phyloP scores from a whole-genome alignment of 371 early-diverging fungal species.

The Dichotomocladium elegans region DNA sequence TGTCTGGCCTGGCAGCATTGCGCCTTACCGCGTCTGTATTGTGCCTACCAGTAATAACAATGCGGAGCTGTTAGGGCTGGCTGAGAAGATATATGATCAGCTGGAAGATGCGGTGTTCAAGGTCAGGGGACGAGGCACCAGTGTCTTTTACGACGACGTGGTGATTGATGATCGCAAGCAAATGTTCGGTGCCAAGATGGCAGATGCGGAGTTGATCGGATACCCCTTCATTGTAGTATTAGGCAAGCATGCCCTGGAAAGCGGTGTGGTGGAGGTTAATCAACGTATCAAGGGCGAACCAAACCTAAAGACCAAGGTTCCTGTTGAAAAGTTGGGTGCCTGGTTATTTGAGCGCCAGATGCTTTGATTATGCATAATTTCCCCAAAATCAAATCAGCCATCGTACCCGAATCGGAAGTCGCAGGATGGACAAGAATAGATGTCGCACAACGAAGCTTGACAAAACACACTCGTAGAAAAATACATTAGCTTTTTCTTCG shows the following conservation, averaged over 20 bases:
- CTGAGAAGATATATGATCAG: conserved; percentile 47
- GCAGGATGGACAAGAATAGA: too few relatives aligned
- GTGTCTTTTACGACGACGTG: conserved; percentile 9
- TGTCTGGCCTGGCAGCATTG: conserved; percentile 72
- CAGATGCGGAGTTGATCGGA: conserved; percentile 70
- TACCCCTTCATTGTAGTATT: conserved; percentile 67
- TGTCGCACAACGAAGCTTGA: too few relatives aligned
- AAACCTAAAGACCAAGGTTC: conserved; percentile 13
- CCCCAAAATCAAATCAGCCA: too few relatives aligned
- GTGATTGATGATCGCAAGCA: conserved; percentile 56
- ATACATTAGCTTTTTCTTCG: too few relatives aligned
- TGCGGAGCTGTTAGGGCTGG: conserved; percentile 26
- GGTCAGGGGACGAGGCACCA: background rate
- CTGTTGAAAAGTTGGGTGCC: conserved; percentile 10
- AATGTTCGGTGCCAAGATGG: conserved; percentile 69
- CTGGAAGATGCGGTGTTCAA: conserved; percentile 8
- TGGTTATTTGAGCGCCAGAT: conserved; percentile 12
- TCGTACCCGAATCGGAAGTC: too few relatives aligned
- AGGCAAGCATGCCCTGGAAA: conserved; percentile 55
- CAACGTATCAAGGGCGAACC: conserved; percentile 43
- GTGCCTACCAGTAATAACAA: conserved; percentile 53
- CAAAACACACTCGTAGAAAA: too few relatives aligned
- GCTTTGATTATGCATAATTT: too few relatives aligned
- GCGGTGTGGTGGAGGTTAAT: conserved; percentile 59
- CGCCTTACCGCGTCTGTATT: conserved; percentile 71